phyloP scores from a whole-genome alignment of 495 filamentous ascomycete species.

The Trichoderma gamsii region DNA sequence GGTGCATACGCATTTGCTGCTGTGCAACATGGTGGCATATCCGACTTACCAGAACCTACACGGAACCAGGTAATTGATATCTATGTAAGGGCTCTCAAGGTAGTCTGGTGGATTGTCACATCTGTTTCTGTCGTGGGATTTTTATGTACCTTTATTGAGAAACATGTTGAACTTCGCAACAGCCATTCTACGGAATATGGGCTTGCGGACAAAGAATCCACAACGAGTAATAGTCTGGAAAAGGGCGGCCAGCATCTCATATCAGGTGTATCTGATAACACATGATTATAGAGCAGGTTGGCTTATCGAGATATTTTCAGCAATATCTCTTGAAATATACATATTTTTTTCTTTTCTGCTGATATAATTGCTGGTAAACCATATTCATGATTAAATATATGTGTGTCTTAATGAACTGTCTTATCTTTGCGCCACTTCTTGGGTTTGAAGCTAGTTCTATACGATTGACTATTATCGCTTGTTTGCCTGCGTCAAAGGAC shows the following conservation, averaged over 20 bases:
- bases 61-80: neutral
- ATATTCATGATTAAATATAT: too few relatives aligned
- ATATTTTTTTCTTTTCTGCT: too few relatives aligned
- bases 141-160: neutral
- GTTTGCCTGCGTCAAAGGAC: too few relatives aligned
- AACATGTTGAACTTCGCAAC: neutral
- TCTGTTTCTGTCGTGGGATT: neutral
- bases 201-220: neutral
- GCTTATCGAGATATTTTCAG: too few relatives aligned
- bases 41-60: neutral
- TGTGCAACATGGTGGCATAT: neutral
- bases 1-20: neutral
- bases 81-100: neutral
- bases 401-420: too few relatives aligned
- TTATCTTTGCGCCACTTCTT: too few relatives aligned
- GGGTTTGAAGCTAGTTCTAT: too few relatives aligned
- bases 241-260: neutral
- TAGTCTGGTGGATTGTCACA: neutral
- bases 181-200: neutral
- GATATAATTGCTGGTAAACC: too few relatives aligned
- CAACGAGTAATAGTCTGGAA: neutral
- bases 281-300: neutral
- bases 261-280: neutral
- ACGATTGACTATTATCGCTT: too few relatives aligned
- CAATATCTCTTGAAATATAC: too few relatives aligned